Evolutionary conservation across 108 stramenopile species (phyloP).

Genomic region (Nitzschia inconspicua): DNA sequence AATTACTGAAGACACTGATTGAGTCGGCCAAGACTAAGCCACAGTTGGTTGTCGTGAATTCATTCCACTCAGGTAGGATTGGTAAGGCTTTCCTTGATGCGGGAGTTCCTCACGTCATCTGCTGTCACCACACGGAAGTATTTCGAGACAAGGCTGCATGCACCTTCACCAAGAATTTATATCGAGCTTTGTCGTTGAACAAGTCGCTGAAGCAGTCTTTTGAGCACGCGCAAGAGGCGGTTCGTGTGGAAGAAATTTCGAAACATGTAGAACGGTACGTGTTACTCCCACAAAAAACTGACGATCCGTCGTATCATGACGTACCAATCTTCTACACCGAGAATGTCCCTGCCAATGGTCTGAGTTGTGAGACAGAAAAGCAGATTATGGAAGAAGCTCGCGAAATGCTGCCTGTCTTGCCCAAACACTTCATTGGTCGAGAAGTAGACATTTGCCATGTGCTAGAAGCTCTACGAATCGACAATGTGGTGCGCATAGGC

Average conservation of each 20-base stretch:
- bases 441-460: constrained; percentile 61
- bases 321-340: constrained; percentile 25
- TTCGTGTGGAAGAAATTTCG: constrained; percentile 48
- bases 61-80: constrained; percentile 64
- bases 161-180: constrained; percentile 61
- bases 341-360: constrained; percentile 2
- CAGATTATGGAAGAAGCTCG: neutral
- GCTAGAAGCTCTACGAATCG: constrained; percentile 36
- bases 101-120: constrained; percentile 87
- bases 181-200: constrained; percentile 53
- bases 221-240: constrained; percentile 59
- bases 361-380: neutral
- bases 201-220: constrained; percentile 69
- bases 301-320: constrained; percentile 32
- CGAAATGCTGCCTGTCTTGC: constrained; percentile 23
- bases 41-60: constrained; percentile 79
- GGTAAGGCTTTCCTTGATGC: constrained; percentile 83
- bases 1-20: constrained; percentile 34
- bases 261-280: constrained; percentile 54
- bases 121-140: constrained; percentile 60
- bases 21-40: constrained; percentile 14
- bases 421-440: constrained; percentile 67
- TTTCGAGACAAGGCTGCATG: constrained; percentile 68
- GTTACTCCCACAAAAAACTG: constrained; percentile 46
- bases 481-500: constrained; percentile 45